These are phyloP conservation scores for Penstemon eatonii DNA, from an alignment of 257 asterid species.

Conservation along the genomic window DNA sequence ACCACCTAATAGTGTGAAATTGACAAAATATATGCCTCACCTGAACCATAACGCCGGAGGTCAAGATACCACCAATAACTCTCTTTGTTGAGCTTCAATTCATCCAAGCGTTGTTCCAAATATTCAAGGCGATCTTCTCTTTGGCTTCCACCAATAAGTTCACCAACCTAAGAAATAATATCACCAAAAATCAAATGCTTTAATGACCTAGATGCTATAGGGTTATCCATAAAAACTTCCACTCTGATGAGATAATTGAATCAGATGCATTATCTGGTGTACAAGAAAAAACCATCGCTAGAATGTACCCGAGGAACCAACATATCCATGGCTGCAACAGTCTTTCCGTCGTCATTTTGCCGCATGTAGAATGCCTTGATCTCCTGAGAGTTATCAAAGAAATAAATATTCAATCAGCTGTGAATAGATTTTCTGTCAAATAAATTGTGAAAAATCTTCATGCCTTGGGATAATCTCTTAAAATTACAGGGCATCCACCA, in stretches of 20 bases:
- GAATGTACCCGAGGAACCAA: slow-evolving; percentile 93
- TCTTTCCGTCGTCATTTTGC: slow-evolving; percentile 89
- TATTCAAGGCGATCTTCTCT: slow-evolving; percentile 91
- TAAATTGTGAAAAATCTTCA: slow-evolving; percentile 15
- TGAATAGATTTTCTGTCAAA: slow-evolving; percentile 6
- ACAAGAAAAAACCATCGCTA: neutral
- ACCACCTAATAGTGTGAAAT: neutral
- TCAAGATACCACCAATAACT: slow-evolving; percentile 99
- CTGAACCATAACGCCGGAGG: slow-evolving; percentile 95
- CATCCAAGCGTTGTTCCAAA: slow-evolving; percentile 80
- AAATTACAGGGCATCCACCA: slow-evolving; percentile 88
- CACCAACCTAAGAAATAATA: slow-evolving; percentile 63
- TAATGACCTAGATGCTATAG: slow-evolving; percentile 10
- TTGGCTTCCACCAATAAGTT: slow-evolving; percentile 99
- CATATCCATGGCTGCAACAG: slow-evolving; percentile 99
- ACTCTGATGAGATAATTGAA: neutral
- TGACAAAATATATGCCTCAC: slow-evolving; percentile 36
- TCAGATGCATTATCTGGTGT: slow-evolving; percentile 7
- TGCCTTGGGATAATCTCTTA: slow-evolving; percentile 98
- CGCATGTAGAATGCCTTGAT: slow-evolving; percentile 99
- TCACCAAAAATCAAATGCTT: neutral
- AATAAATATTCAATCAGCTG: slow-evolving; percentile 20
- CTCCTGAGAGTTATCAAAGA: slow-evolving; percentile 51
- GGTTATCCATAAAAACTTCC: neutral
- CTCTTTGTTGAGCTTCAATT: slow-evolving; percentile 83